Evolutionary conservation across 805 yeast species (phyloP).

Genomic region (Candida loeiensis): DNA sequence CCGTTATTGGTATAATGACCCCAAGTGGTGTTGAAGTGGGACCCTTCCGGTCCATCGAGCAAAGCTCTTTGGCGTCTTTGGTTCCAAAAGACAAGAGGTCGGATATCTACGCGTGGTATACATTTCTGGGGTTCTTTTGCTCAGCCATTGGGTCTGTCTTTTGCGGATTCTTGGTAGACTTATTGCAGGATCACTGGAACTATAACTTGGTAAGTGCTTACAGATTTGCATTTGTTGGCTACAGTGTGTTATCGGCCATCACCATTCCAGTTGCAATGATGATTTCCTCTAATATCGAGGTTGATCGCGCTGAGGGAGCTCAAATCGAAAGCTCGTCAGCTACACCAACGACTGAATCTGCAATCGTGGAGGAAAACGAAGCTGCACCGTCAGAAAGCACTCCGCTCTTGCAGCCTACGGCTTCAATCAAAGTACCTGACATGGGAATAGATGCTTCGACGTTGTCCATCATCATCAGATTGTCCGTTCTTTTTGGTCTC

Average conservation of each 20-base stretch:
- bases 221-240: slow-evolving; percentile 25
- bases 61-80: slow-evolving; percentile 48
- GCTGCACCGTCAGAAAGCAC: background rate
- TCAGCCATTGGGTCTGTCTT: slow-evolving; percentile 45
- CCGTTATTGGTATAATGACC: slow-evolving; percentile 50
- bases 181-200: slow-evolving; percentile 11
- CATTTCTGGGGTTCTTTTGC: slow-evolving; percentile 46
- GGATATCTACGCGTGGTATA: slow-evolving; percentile 58
- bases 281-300: slow-evolving; percentile 19
- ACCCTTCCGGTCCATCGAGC: slow-evolving; percentile 57
- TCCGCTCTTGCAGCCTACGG: background rate
- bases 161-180: slow-evolving; percentile 32
- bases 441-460: slow-evolving; percentile 11
- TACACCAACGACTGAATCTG: slow-evolving; percentile 14
- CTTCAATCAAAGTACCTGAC: background rate
- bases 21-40: slow-evolving; percentile 61
- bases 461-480: slow-evolving; percentile 24
- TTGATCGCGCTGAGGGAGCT: background rate
- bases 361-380: slow-evolving; percentile 1
- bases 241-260: slow-evolving; percentile 20
- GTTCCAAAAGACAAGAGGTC: slow-evolving; percentile 40
- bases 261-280: slow-evolving; percentile 16
- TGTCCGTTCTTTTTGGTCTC: slow-evolving; percentile 37
- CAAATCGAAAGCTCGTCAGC: no score
- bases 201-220: slow-evolving; percentile 25